These are phyloP conservation scores for Ganoderma boninense DNA, from an alignment of 1,284 basidiomycete species.

Conservation along the genomic window DNA sequence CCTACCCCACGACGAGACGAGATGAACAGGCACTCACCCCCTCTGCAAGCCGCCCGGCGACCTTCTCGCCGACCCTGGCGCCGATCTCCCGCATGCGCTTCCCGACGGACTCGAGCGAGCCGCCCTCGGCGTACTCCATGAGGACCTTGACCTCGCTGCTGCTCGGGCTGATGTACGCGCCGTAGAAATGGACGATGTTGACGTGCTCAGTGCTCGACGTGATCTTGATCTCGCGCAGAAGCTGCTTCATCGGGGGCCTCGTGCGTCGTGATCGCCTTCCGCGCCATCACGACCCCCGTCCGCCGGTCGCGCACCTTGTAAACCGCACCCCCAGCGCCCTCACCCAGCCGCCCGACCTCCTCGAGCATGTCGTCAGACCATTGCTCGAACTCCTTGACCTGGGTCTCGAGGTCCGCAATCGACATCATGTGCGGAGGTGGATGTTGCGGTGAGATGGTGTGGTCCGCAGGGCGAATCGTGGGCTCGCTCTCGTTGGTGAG, in stretches of 20 bases:
- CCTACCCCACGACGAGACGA: neutral
- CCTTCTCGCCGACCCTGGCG: slow-evolving; percentile 89
- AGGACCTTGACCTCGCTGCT: slow-evolving; percentile 95
- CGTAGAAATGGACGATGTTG: slow-evolving; percentile 94
- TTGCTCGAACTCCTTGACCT: slow-evolving; percentile 48
- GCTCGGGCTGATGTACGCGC: slow-evolving; percentile 94
- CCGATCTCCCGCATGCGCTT: slow-evolving; percentile 86
- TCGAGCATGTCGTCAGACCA: slow-evolving; percentile 81
- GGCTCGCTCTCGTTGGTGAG: slow-evolving; percentile 54
- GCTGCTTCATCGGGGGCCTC: slow-evolving; percentile 94
- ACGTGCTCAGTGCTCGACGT: slow-evolving; percentile 86
- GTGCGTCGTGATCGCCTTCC: slow-evolving; percentile 96
- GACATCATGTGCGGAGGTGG: slow-evolving; percentile 39
- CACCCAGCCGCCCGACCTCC: slow-evolving; percentile 82
- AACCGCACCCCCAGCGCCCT: slow-evolving; percentile 96
- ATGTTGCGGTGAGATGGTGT: slow-evolving; percentile 40
- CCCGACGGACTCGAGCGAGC: slow-evolving; percentile 88
- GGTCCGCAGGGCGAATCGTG: slow-evolving; percentile 59
- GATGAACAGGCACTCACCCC: slow-evolving; percentile 58
- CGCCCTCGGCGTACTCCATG: slow-evolving; percentile 95
- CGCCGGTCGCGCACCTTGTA: slow-evolving; percentile 88
- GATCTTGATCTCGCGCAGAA: slow-evolving; percentile 92
- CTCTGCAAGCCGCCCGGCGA: slow-evolving; percentile 91
- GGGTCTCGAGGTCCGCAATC: slow-evolving; percentile 44
- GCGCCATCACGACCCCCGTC: slow-evolving; percentile 85